Conservation (phyloP, 2,329 filamentous ascomycete species). For the Penicillium sclerotigenum region DNA sequence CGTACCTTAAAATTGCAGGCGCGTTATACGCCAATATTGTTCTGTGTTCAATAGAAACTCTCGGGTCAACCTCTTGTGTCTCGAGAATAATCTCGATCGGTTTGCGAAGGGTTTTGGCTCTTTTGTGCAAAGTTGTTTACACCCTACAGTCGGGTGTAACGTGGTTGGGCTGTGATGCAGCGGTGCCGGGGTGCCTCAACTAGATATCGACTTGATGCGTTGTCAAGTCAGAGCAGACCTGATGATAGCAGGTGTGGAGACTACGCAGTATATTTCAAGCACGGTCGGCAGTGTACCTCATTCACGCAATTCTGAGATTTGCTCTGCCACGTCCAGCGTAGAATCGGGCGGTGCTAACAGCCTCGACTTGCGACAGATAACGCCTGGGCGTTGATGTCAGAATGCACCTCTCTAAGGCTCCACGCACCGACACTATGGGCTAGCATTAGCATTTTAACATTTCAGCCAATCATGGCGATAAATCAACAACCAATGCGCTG, state of each 20-base stretch:
- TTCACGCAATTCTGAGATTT: slow-evolving; percentile 15
- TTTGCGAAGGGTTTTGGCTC: slow-evolving; percentile 28
- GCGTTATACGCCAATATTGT: slow-evolving; percentile 7
- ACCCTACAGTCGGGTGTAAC: slow-evolving; percentile 35
- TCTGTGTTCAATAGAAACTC: slow-evolving; percentile 14
- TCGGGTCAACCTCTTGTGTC: slow-evolving; percentile 15
- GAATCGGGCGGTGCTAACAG: slow-evolving; percentile 30
- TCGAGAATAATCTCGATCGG: slow-evolving; percentile 25
- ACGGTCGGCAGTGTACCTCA: slow-evolving; percentile 24
- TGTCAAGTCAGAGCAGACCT: slow-evolving; percentile 36
- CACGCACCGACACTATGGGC: slow-evolving; percentile 22
- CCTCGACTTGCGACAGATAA: slow-evolving; percentile 14
- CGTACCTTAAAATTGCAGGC: slow-evolving; percentile 31
- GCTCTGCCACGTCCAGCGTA: slow-evolving; percentile 26
- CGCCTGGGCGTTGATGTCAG: slow-evolving; percentile 26
- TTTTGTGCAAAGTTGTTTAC: slow-evolving; percentile 35
- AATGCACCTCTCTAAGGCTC: slow-evolving; percentile 22
- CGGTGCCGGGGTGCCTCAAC: slow-evolving; percentile 34
- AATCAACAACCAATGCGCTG: slow-evolving; percentile 28
- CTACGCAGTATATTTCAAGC: slow-evolving; percentile 27
- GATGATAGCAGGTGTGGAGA: slow-evolving; percentile 28
- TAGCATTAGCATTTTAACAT: slow-evolving; percentile 25
- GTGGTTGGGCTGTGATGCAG: slow-evolving; percentile 49
- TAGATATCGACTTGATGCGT: slow-evolving; percentile 40
- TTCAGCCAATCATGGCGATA: slow-evolving; percentile 11